These are phyloP conservation scores for Septoria petroselini DNA, from an alignment of 2,329 filamentous ascomycete genomes.

Conservation along the genomic window DNA sequence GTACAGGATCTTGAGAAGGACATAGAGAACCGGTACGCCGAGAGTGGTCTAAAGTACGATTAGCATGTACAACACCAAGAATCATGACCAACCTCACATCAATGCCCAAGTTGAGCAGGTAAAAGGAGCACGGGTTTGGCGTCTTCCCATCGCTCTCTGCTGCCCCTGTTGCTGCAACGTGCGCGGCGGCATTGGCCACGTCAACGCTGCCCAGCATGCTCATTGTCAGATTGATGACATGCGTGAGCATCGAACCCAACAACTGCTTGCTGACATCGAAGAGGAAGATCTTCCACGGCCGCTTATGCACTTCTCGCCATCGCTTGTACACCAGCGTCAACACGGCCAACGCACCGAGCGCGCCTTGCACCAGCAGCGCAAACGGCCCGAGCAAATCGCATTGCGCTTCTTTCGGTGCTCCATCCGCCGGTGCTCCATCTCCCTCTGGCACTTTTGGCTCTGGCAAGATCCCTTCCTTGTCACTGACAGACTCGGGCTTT, in stretches of 20 bases:
- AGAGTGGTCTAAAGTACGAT: slow-evolving; percentile 70
- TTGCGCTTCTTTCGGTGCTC: slow-evolving; percentile 56
- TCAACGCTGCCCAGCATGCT: slow-evolving; percentile 89
- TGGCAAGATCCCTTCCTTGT: slow-evolving; percentile 18
- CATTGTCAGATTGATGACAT: slow-evolving; percentile 92
- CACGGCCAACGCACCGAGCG: slow-evolving; percentile 77
- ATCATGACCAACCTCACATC: slow-evolving; percentile 64
- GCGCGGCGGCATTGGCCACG: slow-evolving; percentile 57
- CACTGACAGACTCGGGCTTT: not conserved
- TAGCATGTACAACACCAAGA: not conserved
- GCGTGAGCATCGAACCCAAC: slow-evolving; percentile 84
- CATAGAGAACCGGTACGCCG: slow-evolving; percentile 89
- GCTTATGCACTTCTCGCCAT: slow-evolving; percentile 85
- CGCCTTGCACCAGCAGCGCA: slow-evolving; percentile 83
- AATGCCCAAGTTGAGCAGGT: slow-evolving; percentile 88
- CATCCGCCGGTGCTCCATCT: slow-evolving; percentile 20
- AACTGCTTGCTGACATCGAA: slow-evolving; percentile 98
- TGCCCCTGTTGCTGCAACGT: slow-evolving; percentile 23
- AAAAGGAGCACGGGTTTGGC: slow-evolving; percentile 96
- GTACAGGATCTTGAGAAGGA: slow-evolving; percentile 78
- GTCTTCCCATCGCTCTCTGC: slow-evolving; percentile 54
- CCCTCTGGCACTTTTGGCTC: slow-evolving; percentile 14
- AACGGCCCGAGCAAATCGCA: slow-evolving; percentile 88
- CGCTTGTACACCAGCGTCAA: slow-evolving; percentile 88
- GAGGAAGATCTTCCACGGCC: slow-evolving; percentile 93